Percentiles rank a stretch among this genome's conserved stretches.
Evolutionary conservation across 768 basidiomycete genomes (phyloP).

Genomic region (Panaeolus papilionaceus): DNA sequence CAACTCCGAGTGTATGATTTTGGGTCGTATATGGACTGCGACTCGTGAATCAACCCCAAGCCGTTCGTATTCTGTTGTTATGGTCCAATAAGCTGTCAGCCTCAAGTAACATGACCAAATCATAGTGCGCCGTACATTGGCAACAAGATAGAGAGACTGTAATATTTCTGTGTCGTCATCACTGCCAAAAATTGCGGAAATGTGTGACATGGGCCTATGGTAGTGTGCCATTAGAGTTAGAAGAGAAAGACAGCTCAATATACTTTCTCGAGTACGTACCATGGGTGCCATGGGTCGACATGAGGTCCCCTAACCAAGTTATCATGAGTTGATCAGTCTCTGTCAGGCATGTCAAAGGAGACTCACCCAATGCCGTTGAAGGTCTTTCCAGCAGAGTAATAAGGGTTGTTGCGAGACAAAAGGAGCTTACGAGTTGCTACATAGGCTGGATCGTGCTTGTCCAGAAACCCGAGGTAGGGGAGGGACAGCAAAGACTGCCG

Average conservation of each 20-base stretch:
- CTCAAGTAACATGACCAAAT: background rate
- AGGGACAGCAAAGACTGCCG: constrained; percentile 74
- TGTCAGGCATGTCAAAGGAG: background rate
- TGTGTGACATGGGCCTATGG: constrained; percentile 79
- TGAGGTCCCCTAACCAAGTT: constrained; percentile 69
- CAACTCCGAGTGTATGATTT: constrained; percentile 70
- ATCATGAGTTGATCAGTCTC: background rate
- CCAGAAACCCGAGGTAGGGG: constrained; percentile 80
- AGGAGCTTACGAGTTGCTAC: constrained; percentile 67
- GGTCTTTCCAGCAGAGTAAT: constrained; percentile 64
- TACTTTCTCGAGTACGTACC: constrained; percentile 40
- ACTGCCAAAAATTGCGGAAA: constrained; percentile 76
- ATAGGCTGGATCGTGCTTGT: constrained; percentile 63
- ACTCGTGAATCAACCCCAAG: constrained; percentile 82
- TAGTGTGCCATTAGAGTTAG: constrained; percentile 16
- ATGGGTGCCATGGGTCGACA: constrained; percentile 74
- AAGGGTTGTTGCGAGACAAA: constrained; percentile 71
- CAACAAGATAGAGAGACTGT: constrained; percentile 64
- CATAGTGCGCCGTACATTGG: constrained; percentile 58
- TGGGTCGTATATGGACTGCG: constrained; percentile 64
- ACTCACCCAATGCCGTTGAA: constrained; percentile 76
- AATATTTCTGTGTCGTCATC: constrained; percentile 76
- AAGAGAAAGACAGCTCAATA: background rate
- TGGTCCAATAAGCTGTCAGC: constrained; percentile 15
- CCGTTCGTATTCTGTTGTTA: constrained; percentile 67